phyloP scores from a whole-genome alignment of 345 rosid genomes.

The Passiflora organensis region DNA sequence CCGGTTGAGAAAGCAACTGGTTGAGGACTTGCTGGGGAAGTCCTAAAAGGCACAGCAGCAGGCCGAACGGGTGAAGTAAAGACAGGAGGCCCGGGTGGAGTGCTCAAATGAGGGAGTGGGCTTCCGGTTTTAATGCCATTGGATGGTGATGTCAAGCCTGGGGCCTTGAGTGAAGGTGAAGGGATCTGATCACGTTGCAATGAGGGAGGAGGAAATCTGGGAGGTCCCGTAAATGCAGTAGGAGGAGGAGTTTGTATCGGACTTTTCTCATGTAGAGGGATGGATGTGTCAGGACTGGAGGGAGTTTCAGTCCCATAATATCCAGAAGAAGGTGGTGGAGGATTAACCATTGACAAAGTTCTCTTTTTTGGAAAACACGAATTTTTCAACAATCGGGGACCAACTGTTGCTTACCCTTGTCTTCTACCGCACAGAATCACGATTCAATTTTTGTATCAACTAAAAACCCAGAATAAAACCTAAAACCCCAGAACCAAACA shows the following conservation, averaged over 20 bases:
- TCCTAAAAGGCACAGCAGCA: constrained; percentile 91
- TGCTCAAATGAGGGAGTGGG: constrained; percentile 70
- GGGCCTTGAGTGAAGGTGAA: constrained; percentile 49
- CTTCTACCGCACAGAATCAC: too few species aligned
- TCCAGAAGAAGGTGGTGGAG: constrained; percentile 43
- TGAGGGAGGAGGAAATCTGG: constrained; percentile 59
- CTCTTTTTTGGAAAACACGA: too few species aligned
- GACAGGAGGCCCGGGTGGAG: constrained; percentile 91
- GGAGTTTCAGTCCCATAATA: constrained; percentile 38
- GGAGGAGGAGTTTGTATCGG: constrained; percentile 43
- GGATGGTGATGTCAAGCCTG: constrained; percentile 49
- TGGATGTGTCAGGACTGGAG: constrained; percentile 36
- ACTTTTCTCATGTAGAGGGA: constrained; percentile 37
- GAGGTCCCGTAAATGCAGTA: constrained; percentile 41
- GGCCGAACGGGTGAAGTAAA: constrained; percentile 84
- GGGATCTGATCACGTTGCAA: constrained; percentile 53
- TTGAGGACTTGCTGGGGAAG: constrained; percentile 88
- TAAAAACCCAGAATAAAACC: constrained; percentile 12
- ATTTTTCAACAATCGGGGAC: too few species aligned
- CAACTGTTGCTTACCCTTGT: too few species aligned
- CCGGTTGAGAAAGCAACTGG: constrained; percentile 75
- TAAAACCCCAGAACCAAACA: constrained; percentile 21
- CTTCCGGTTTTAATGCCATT: constrained; percentile 68
- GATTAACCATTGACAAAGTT: constrained; percentile 49
- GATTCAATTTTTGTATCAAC: background rate